A percentile compares a stretch with the other conserved stretches of the same genome.
Evolutionary conservation across 2,329 filamentous ascomycete genomes (phyloP).

Genomic region (Sarocladium brachiariae): DNA sequence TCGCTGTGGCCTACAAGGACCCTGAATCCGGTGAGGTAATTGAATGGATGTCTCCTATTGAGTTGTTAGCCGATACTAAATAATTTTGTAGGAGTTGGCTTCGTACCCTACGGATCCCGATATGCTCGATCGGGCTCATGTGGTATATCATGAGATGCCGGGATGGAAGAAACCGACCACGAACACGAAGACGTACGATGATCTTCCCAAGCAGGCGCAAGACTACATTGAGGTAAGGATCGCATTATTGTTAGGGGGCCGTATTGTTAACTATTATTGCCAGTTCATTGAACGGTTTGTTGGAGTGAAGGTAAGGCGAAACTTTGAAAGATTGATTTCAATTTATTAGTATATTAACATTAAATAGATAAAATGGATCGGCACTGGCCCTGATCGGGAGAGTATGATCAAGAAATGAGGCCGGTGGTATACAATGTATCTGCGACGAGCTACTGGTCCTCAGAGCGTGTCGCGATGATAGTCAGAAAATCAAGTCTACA

Average conservation of each 20-base stretch:
- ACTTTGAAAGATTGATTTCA: neutral
- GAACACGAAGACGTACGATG: constrained; percentile 50
- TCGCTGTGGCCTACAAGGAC: constrained; percentile 62
- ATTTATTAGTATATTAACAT: constrained; percentile 8
- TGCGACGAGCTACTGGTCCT: constrained; percentile 7
- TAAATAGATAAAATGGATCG: constrained; percentile 15
- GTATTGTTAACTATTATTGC: constrained; percentile 13
- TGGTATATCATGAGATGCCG: constrained; percentile 60
- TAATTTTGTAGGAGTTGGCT: constrained; percentile 32
- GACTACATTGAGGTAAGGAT: constrained; percentile 50
- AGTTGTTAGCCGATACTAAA: neutral
- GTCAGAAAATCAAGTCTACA: neutral
- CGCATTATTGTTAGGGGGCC: constrained; percentile 8
- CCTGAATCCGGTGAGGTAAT: constrained; percentile 18
- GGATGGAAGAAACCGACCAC: constrained; percentile 64
- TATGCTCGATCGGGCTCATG: constrained; percentile 51
- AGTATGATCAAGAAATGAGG: constrained; percentile 11
- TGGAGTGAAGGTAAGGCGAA: constrained; percentile 40
- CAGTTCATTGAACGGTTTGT: constrained; percentile 58
- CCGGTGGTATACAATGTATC: neutral
- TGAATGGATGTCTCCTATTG: constrained; percentile 12
- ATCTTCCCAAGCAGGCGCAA: constrained; percentile 56
- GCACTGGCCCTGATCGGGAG: constrained; percentile 15
- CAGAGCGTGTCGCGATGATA: neutral
- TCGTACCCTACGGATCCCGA: constrained; percentile 60